Evolutionary conservation across 345 rosid genomes (phyloP).

Genomic region (Gossypium thurberi): DNA sequence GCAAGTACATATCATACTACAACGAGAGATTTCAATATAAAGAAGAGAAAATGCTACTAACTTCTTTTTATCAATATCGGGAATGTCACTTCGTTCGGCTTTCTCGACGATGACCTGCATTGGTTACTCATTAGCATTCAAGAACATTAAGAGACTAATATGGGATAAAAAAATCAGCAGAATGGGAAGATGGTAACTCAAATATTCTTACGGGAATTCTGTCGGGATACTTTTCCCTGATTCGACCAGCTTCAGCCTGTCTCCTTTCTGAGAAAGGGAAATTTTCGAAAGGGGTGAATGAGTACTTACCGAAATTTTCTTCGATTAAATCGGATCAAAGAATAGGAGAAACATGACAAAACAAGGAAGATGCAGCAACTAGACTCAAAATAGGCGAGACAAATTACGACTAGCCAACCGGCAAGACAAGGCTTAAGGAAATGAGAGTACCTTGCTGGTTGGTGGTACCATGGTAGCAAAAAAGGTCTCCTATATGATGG

Average conservation of each 20-base stretch:
- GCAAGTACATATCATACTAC: background rate
- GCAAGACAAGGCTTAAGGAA: too few species aligned
- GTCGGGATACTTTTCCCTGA: conserved; percentile 84
- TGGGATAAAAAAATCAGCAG: background rate
- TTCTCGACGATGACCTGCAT: conserved; percentile 87
- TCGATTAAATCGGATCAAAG: background rate
- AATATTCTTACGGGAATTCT: conserved; percentile 68
- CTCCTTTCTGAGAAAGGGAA: conserved; percentile 52
- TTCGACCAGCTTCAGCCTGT: conserved; percentile 70
- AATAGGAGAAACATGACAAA: background rate
- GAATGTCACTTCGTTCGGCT: conserved; percentile 82
- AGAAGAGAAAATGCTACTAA: conserved; percentile 29
- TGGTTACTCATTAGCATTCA: background rate
- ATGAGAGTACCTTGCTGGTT: too few species aligned
- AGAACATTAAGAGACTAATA: background rate
- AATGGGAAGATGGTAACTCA: background rate
- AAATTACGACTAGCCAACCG: too few species aligned
- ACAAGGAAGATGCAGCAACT: too few species aligned
- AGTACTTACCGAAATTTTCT: background rate
- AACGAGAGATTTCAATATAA: background rate
- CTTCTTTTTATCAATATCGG: conserved; percentile 97
- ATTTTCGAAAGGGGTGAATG: background rate
- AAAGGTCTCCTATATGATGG: too few species aligned
- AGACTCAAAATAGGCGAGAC: too few species aligned
- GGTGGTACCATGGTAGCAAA: too few species aligned